Percentiles rank a stretch among this genome's conserved stretches.
These are phyloP conservation scores for Phialophora tarda DNA, from an alignment of 2,329 filamentous ascomycete genomes.

Conservation along the genomic window DNA sequence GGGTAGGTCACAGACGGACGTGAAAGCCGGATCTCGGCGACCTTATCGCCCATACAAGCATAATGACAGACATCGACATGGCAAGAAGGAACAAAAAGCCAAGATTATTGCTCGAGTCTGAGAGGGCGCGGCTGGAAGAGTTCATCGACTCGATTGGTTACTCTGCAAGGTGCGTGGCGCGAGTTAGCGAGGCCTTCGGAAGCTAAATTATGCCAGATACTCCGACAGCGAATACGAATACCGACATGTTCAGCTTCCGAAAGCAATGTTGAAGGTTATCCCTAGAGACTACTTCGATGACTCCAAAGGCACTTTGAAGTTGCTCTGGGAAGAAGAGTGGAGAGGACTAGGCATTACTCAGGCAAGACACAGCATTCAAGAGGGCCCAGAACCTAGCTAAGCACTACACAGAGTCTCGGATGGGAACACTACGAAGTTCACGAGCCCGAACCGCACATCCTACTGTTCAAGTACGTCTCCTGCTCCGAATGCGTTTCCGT, in stretches of 20 bases:
- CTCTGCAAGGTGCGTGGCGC: conserved; percentile 72
- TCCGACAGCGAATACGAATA: conserved; percentile 94
- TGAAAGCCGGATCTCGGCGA: neutral
- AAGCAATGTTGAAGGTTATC: conserved; percentile 97
- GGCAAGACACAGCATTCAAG: conserved; percentile 57
- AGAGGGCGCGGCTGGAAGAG: conserved; percentile 84
- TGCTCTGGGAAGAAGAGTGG: conserved; percentile 99
- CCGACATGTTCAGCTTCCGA: conserved; percentile 95
- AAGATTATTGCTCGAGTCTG: conserved; percentile 76
- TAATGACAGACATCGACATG: conserved; percentile 69
- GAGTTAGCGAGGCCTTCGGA: neutral
- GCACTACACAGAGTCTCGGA: conserved; percentile 75
- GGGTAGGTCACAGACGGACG: neutral
- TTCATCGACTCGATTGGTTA: conserved; percentile 95
- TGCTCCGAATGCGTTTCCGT: neutral
- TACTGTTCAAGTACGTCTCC: conserved; percentile 88
- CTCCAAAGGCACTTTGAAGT: conserved; percentile 87
- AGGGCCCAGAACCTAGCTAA: conserved; percentile 13
- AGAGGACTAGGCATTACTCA: conserved; percentile 95
- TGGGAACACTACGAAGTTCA: conserved; percentile 99
- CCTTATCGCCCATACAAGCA: conserved; percentile 10
- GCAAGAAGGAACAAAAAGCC: conserved; percentile 86
- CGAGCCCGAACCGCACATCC: conserved; percentile 96
- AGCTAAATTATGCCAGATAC: conserved; percentile 65
- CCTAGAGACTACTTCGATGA: conserved; percentile 93